Conservation (phyloP, 2,329 filamentous ascomycete genomes). For the Verticillium longisporum region DNA sequence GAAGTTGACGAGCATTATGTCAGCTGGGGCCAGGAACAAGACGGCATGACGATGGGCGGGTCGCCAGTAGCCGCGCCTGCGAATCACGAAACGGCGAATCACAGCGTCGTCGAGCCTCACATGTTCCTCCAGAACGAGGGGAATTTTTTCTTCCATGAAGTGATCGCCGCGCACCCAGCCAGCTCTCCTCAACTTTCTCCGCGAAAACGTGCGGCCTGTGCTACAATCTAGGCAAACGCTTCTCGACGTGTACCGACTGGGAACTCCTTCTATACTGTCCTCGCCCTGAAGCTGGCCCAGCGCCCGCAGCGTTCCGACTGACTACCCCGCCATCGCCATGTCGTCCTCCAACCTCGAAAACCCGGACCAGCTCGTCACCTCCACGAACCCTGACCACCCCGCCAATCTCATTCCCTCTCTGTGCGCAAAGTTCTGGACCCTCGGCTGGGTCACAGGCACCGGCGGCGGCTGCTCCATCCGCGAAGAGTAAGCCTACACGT, state of each 20-base stretch:
- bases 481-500: constrained; percentile 40
- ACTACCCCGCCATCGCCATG: constrained; percentile 5
- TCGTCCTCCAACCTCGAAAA: constrained; percentile 1
- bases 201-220: too few relatives aligned
- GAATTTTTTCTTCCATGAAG: neutral
- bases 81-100: neutral
- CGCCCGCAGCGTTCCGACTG: neutral
- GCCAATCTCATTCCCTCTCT: constrained; percentile 92
- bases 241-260: neutral
- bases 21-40: neutral
- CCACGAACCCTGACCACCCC: constrained; percentile 72
- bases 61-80: neutral
- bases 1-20: neutral
- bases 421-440: constrained; percentile 90
- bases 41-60: neutral
- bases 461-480: constrained; percentile 76
- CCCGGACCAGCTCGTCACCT: constrained; percentile 50
- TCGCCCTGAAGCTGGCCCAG: neutral
- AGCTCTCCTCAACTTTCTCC: neutral
- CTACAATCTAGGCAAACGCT: neutral
- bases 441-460: constrained; percentile 90
- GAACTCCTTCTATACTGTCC: neutral
- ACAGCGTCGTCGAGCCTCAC: neutral
- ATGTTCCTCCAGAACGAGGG: neutral
- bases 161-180: neutral